Base-by-base conservation (phyloP, 2,329 filamentous ascomycete species). In the Trichocomaceae sp. region DNA sequence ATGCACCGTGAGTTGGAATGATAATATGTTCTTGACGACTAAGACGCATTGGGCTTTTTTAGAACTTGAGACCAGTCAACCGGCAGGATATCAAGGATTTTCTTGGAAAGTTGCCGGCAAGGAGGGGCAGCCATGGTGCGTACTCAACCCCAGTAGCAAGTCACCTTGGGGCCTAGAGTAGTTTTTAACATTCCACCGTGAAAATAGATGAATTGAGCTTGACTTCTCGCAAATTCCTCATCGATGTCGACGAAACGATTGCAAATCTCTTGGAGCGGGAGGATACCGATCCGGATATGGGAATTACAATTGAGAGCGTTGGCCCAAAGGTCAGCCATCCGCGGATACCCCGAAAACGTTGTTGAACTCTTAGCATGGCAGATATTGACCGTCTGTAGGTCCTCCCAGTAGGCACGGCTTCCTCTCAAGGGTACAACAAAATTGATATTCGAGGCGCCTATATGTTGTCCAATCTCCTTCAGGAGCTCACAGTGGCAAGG, bases 231-330 rank as follows among this genome's bases (percentile, higher is more conserved):
- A 86, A 86, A 62, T 96, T 95, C 72, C 80, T 95, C 37, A 84
- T 97, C 69, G 83, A 93, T 63, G 91, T 97, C 64, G 87, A 95
- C 48, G 78, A 83, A 20, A 96, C 91, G 0, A 79, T 96, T 55
- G 81, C 90, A 66, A 85, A 82, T 57, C 79, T 99, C 45, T 79
- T 90, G 58, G 83, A 83, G 37, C 87, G 92, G 61, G 93, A 99
- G 71, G 93, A 99, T 67, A 95, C 91, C 29, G 91, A 99, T 72
- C 79, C 83, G 55, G 96, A 99, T 72, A 88, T 90, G 79, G 91
- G 97, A 72, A 99, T 99, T 70, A 99, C 93, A 29, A 95, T 97
- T 64, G 93, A 97, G 67, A 93, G 99, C 73, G 82, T 83, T 60
- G 93, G 93, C 0, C 92, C 93, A 49, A 99, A 97, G 80, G 88